Evolutionary conservation across 352 stramenopile species (phyloP), one percentile per base, ranked within the genome.

Genomic region (Globisporangium ultimum): DNA sequence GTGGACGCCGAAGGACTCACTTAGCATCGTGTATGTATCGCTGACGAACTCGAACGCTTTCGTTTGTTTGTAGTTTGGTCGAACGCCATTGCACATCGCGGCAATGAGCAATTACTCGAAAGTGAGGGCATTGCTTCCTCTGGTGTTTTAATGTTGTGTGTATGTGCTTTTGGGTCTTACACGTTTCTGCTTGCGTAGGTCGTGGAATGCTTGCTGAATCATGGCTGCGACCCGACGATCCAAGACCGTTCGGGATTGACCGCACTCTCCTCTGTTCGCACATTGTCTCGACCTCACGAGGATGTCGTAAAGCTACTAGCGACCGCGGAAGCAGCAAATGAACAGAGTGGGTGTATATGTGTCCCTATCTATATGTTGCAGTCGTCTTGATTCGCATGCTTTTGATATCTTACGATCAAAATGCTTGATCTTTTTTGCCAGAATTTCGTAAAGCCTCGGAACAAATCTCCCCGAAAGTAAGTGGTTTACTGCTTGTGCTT

Each of bases 71-170:
- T 9, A 89, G 78, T 88, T 91, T 72, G 85, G 81, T 18, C 79
- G 78, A 42, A 91, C 80, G 18, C 74, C 79, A 32, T 56, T 93
- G 52, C 85, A 95, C 72, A 66, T 88, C 53, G 79, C 85, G 45
- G 74, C 85, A 0, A 80, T 95, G 70, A 75, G 68, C 22, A 83
- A 84, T 3, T 88, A 78, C 51, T 52, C 64, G 11, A 68, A 95
- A 58, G 77, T 85, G 52, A 18, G 53, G 24, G 5, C 24, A 32
- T 5, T 32, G 24, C 24, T 32, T 32, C 5, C 24, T 32, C 24
- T 41, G 7, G 8, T 11, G 10, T 17, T 43, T 17, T 45, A 28
- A 5, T n/a, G n/a, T 62, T 20, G 17, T 53, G 36, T 32, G 2
- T 48, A 15, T 50, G 32, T 48, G 17, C 1, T 28, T 32, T 32